Evolutionary conservation across 2,329 filamentous ascomycete genomes (phyloP), one percentile per base, ranked within the genome.

Genomic region (Catunica adiposa): DNA sequence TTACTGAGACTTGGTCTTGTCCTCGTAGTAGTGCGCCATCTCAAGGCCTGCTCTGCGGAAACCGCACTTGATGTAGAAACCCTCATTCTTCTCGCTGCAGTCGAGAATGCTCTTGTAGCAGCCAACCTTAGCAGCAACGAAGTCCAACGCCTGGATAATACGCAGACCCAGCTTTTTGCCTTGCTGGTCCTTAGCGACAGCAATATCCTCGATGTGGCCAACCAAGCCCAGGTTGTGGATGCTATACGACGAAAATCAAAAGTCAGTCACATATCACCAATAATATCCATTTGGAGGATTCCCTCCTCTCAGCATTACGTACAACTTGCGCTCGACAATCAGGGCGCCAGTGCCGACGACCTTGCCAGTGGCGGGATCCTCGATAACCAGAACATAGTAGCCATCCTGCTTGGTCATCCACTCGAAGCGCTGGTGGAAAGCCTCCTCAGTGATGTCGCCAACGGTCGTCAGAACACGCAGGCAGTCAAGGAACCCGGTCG

Each of bases 71-170:
- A 95, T 77, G 69, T 98, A 98, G 74, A 98, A 97, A 22, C 89
- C 90, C 69, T 95, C 89, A 68, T 97, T 98, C 63, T 84, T 80
- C 70, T 96, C 90, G 62, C 86, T 94, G 74, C 92, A 98, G 70
- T 97, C 90, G 61, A 97, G 78, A 62, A 98, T 97, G 61, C 82
- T 89, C 83, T 92, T 97, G 71, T 97, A 97, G 71, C 90, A 97
- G 56, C 90, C 92, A 57, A 92, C 83, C 66, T 88, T 79, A 66
- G 87, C 81, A 56, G 89, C 89, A 59, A 97, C 82, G 66, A 77
- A 84, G 70, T 97, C 89, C 65, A 98, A 77, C 6, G 90, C 89
- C 71, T 97, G 87, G 64, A 97, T 97, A 62, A 97, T 84, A 62
- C 88, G 79, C 65, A 96, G 73, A 3, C 92, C 92, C 46, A 97